phyloP scores from a whole-genome alignment of 2,329 filamentous ascomycete genomes.

The Basipetospora chlamydospora region DNA sequence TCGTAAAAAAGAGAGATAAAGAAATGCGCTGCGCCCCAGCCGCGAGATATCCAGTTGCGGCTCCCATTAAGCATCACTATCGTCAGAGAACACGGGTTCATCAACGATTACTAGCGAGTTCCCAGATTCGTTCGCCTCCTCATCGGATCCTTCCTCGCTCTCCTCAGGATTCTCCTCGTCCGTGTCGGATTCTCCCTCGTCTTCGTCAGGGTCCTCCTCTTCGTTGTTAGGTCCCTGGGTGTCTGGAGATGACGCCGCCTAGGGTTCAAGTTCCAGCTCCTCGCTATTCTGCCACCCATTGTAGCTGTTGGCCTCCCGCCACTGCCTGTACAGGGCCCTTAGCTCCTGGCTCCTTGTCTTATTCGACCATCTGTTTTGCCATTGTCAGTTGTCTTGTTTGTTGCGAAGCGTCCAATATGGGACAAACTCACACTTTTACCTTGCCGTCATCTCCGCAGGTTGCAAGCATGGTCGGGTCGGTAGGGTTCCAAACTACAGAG shows the following conservation, averaged over 20 bases:
- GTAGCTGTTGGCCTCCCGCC: slow-evolving; percentile 1
- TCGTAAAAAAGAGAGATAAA: too few relatives aligned
- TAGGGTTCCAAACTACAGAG: slow-evolving; percentile 77
- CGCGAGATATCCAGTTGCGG: too few relatives aligned
- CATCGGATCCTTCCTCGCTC: too few relatives aligned
- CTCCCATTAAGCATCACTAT: too few relatives aligned
- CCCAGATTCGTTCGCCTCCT: too few relatives aligned
- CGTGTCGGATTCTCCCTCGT: too few relatives aligned
- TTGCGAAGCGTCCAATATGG: too few relatives aligned
- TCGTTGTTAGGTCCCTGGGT: not conserved
- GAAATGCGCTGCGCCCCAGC: too few relatives aligned
- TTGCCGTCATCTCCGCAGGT: slow-evolving; percentile 78
- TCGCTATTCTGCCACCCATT: slow-evolving; percentile 12
- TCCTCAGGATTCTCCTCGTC: too few relatives aligned
- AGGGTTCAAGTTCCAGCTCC: slow-evolving; percentile 5
- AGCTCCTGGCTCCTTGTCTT: slow-evolving; percentile 12
- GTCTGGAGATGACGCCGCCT: not conserved
- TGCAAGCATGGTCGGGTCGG: slow-evolving; percentile 69
- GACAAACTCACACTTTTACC: slow-evolving; percentile 62
- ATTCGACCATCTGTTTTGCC: slow-evolving; percentile 15
- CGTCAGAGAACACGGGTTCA: too few relatives aligned
- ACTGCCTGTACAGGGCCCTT: slow-evolving; percentile 9
- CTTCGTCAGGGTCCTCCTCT: too few relatives aligned
- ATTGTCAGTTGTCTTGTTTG: slow-evolving; percentile 5
- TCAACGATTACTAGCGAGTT: too few relatives aligned